Percentiles rank a stretch among this genome's conserved stretches.
These are phyloP conservation scores for Erythrophleum ivorense DNA, from an alignment of 331 rosid species.

Conservation along the genomic window DNA sequence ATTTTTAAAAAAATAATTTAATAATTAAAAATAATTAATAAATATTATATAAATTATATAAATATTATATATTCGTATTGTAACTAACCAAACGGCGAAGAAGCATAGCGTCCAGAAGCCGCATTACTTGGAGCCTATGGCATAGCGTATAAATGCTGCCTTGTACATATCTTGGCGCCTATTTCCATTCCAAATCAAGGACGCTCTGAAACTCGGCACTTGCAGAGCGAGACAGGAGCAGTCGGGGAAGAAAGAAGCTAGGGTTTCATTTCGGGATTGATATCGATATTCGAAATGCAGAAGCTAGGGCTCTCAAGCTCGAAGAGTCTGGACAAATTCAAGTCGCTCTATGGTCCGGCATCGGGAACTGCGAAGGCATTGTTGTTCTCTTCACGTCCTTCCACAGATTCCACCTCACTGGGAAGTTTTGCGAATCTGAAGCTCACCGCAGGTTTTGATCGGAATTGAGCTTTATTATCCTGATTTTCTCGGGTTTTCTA, in stretches of 20 bases:
- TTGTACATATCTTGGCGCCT: not conserved
- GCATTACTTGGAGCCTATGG: not conserved
- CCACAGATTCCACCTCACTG: constrained; percentile 62
- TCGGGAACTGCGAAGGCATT: constrained; percentile 60
- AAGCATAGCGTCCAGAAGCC: not conserved
- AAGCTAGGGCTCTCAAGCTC: constrained; percentile 71
- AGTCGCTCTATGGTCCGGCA: constrained; percentile 68
- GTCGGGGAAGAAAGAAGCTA: constrained; percentile 5
- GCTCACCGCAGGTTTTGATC: constrained; percentile 78
- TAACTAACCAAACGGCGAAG: too few relatives aligned
- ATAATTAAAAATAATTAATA: too few relatives aligned
- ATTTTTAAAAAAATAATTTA: too few relatives aligned
- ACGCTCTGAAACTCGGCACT: not conserved
- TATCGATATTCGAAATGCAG: constrained; percentile 61
- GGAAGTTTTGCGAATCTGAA: constrained; percentile 87
- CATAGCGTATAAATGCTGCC: not conserved
- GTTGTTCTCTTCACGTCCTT: constrained; percentile 66
- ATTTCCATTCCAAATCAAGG: not conserved
- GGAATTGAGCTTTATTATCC: constrained; percentile 13
- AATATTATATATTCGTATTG: too few relatives aligned
- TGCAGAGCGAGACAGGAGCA: not conserved
- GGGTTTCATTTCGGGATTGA: constrained; percentile 41
- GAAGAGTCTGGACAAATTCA: constrained; percentile 81
- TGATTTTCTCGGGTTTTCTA: constrained; percentile 19
- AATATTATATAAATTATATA: too few relatives aligned